Evolutionary conservation across 805 yeast genomes (phyloP), one percentile per base, ranked within the genome.

Genomic region (Tetrapisispora iriomotensis): DNA sequence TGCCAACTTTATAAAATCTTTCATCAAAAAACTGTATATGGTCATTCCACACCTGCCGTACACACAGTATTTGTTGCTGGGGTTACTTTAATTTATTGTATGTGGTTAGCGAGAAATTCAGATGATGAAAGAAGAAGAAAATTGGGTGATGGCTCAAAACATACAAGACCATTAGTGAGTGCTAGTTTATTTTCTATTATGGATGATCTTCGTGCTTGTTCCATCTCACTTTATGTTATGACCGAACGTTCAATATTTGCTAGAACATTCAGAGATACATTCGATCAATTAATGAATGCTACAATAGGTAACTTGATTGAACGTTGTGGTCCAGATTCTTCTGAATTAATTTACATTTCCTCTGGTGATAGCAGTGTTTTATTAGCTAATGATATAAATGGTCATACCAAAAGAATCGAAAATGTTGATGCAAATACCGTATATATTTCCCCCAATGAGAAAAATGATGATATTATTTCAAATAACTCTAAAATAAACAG

Each of bases 41-140:
- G 83, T 3, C 81, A 75, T 50, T 75, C 82, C 0, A 76, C 79
- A 0, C 70, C 79, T 24, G 78, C 81, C 10, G 75, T 78, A 31
- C 83, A 78, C 50, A 75, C 82, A 0, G 76, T 74, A 9, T 78
- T 78, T 52, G 77, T 75, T 36, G 82, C 83, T 10, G 85, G 85
- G 34, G 77, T 78, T 7, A 78, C 84, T 0, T 60, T 78, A 26
- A 71, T 77, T 7, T 78, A 78, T 48, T 77, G 83, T 56, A 62
- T 78, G 47, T 78, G 83, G 82, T 50, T 78, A 31, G 73, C 79
- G 13, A 70, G 81, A 53, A 78, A 78, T 47, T 64, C 68, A 44
- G 79, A 75, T 51, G 82, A 75, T 51, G 62, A 67, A 62, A 65
- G 75, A 47, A 62, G 81, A 48, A 70, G 64, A 45, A 61, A 69